Evolutionary conservation across 305 asterid species (phyloP).

Genomic region (Fraxinus nigra): DNA sequence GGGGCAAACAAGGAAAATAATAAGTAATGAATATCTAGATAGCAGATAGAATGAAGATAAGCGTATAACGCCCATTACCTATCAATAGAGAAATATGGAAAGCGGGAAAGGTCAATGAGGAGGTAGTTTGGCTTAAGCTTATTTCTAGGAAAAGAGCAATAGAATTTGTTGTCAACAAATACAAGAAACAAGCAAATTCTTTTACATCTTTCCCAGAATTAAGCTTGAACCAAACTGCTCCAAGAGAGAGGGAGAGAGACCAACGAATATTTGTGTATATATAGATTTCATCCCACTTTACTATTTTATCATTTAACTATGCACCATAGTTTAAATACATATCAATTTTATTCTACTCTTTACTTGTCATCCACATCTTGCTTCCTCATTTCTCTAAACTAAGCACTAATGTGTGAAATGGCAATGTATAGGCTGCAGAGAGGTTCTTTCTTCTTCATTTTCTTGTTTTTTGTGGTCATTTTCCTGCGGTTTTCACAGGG

Average conservation of each 20-base stretch:
- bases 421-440: background rate
- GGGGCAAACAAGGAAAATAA: too few species aligned
- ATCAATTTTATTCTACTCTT: too few species aligned
- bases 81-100: background rate
- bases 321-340: too few species aligned
- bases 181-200: background rate
- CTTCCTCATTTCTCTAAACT: background rate
- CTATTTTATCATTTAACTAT: background rate
- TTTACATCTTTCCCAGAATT: background rate
- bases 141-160: background rate
- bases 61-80: background rate
- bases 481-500: background rate
- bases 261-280: background rate
- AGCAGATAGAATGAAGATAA: background rate
- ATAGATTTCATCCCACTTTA: background rate
- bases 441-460: background rate
- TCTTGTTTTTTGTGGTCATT: background rate
- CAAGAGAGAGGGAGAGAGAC: background rate
- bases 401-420: slow-evolving; percentile 20
- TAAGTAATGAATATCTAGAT: background rate
- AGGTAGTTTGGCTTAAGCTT: background rate
- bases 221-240: background rate
- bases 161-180: background rate
- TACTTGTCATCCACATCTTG: background rate
- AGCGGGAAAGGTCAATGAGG: background rate